These are phyloP conservation scores for Vitis hybrid DNA, from an alignment of 177 flowering plant genomes.

Conservation along the genomic window DNA sequence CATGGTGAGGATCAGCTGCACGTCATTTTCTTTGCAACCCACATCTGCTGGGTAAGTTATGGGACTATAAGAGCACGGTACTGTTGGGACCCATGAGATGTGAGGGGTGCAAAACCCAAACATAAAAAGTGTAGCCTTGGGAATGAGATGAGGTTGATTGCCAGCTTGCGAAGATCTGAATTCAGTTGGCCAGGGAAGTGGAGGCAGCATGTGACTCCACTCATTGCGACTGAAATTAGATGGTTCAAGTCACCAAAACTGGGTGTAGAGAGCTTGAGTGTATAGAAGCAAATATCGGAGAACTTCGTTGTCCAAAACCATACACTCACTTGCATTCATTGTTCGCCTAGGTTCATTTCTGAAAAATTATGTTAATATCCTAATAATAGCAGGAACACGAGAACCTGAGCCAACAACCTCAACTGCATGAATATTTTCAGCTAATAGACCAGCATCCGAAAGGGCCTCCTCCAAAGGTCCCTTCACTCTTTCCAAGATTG, in stretches of 20 bases:
- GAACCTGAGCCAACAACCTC: constrained; percentile 95
- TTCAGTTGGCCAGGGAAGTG: constrained; percentile 63
- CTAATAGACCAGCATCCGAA: constrained; percentile 63
- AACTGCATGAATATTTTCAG: constrained; percentile 69
- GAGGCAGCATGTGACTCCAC: constrained; percentile 71
- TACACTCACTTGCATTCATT: constrained; percentile 98
- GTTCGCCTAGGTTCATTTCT: constrained; percentile 93
- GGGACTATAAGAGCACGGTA: constrained; percentile 71
- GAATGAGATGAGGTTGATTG: constrained; percentile 63
- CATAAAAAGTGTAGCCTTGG: constrained; percentile 73
- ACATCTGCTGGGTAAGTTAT: constrained; percentile 76
- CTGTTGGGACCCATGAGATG: constrained; percentile 69
- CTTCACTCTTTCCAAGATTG: constrained; percentile 88
- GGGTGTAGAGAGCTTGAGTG: constrained; percentile 66
- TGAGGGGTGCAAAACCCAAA: constrained; percentile 63
- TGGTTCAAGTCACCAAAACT: constrained; percentile 73
- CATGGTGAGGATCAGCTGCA: constrained; percentile 85
- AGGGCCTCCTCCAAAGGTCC: constrained; percentile 82
- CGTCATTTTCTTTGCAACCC: constrained; percentile 86
- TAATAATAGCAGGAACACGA: constrained; percentile 84
- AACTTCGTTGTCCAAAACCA: constrained; percentile 65
- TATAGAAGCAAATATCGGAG: constrained; percentile 61
- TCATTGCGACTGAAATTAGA: constrained; percentile 57
- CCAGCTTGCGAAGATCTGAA: constrained; percentile 58
- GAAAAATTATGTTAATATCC: constrained; percentile 74